Evolutionary conservation across 1,284 basidiomycete genomes (phyloP), one percentile per base, ranked within the genome.

Genomic region (Pisolithus thermaeus): DNA sequence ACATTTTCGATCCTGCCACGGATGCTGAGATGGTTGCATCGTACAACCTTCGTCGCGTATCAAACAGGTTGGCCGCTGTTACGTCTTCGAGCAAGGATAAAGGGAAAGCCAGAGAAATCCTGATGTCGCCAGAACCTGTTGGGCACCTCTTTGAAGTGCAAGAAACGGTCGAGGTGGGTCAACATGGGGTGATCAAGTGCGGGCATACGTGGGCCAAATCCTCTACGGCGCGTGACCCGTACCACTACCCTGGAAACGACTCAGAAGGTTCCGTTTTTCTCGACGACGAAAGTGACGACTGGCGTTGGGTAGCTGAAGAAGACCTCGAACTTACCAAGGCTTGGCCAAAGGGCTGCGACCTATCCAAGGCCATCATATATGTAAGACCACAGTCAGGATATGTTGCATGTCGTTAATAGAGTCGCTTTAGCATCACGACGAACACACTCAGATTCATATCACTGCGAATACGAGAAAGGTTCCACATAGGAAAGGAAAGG

Each of bases 231-330:
- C 71, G 75, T 3, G 82, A 85, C 56, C 80, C 82, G 1, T 79
- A 75, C 55, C 68, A 74, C 51, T 83, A 72, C 60, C 54, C 62
- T 54, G 54, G 61, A 54, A 59, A 60, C 18, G 59, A 63, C 12
- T 57, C 57, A 3, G 67, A 63, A 25, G 63, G 65, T 4, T 58
- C 51, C 38, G 60, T 61, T 27, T 61, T 54, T 56, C 54, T 58
- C 20, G 57, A 66, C 4, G 60, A 58, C 14, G 56, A 62, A 0
- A 57, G 51, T 1, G 56, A 66, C 5, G 67, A 62, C 12, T 82
- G 80, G 76, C 73, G 70, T 41, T 85, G 83, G 83, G 75, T 80
- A 52, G 75, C 78, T 2, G 84, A 87, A 60, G 82, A 84, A 58
- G 83, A 84, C 54, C 75, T 77, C 48, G 77, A 75, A 0, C 60